Percentiles rank a stretch among this genome's conserved stretches.
phyloP scores from a whole-genome alignment of 169 alveolate genomes.

The Eimeria tenella region DNA sequence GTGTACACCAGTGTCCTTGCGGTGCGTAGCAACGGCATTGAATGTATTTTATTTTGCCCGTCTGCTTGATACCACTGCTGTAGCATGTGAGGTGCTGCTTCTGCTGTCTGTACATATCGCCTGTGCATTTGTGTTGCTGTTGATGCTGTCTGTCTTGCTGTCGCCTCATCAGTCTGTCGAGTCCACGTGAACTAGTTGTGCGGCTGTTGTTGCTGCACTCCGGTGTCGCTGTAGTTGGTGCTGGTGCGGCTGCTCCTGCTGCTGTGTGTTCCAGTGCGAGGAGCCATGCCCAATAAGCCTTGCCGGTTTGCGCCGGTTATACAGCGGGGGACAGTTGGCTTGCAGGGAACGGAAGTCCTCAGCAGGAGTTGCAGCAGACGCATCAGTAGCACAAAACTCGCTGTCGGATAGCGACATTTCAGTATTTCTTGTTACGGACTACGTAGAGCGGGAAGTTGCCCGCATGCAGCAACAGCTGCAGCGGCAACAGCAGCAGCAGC shows the following conservation, averaged over 20 bases:
- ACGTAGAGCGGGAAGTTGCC: slow-evolving; percentile 40
- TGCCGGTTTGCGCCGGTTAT: background rate
- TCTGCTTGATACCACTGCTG: no score
- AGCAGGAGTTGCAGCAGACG: background rate
- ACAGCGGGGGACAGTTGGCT: background rate
- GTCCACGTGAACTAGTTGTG: background rate
- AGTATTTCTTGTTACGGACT: slow-evolving; percentile 29
- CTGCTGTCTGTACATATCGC: no score
- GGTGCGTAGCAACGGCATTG: no score
- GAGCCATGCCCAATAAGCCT: background rate
- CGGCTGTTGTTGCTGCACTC: background rate
- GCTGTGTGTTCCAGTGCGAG: background rate
- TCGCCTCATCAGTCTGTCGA: no score
- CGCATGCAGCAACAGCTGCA: slow-evolving; percentile 8
- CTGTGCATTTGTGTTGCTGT: no score
- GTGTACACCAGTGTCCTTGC: no score
- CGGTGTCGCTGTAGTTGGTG: background rate
- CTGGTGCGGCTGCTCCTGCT: background rate
- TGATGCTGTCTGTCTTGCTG: no score
- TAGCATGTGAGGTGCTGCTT: no score
- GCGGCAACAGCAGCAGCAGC: background rate
- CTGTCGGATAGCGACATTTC: slow-evolving; percentile 51
- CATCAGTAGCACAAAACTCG: background rate
- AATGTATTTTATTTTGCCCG: no score
- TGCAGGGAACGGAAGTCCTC: background rate